Conservation (phyloP, 2,329 filamentous ascomycete genomes). For the Fusarium temperatum region DNA sequence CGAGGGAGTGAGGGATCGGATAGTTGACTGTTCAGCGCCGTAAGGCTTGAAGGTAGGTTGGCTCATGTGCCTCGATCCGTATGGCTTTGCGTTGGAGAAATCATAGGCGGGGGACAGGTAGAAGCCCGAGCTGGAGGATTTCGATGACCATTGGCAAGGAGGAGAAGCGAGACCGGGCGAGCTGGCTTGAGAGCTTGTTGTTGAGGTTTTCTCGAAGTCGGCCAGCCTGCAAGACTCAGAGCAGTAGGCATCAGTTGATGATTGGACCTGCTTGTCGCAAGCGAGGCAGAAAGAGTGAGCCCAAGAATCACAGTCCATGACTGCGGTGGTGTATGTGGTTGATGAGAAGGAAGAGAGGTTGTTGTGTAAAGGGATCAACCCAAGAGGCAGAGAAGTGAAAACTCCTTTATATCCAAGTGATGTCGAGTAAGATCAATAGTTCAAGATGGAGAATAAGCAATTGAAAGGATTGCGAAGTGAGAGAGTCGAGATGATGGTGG, state of each 20-base stretch:
- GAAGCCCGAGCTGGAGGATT: conserved; percentile 58
- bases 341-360: conserved; percentile 1
- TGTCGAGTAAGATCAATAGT: conserved; percentile 26
- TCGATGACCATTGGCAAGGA: conserved; percentile 60
- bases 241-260: conserved; percentile 84
- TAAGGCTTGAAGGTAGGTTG: conserved; percentile 40
- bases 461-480: conserved; percentile 29
- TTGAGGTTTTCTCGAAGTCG: conserved; percentile 79
- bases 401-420: conserved; percentile 21
- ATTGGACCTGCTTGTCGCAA: conserved; percentile 83
- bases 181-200: conserved; percentile 65
- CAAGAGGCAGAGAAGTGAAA: conserved; percentile 16
- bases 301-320: conserved; percentile 73
- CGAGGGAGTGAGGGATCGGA: conserved; percentile 69
- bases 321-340: conserved; percentile 39
- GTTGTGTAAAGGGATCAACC: conserved; percentile 12
- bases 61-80: conserved; percentile 58
- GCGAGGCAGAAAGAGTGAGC: conserved; percentile 92
- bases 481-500: conserved; percentile 33
- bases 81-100: conserved; percentile 72
- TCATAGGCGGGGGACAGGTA: conserved; percentile 79
- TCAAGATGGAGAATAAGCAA: conserved; percentile 28
- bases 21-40: conserved; percentile 29
- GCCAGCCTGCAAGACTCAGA: conserved; percentile 90
- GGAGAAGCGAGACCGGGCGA: conserved; percentile 63